Evolutionary conservation across 1,284 basidiomycete species (phyloP).

Genomic region (Erythrobasidium hasegawianum): DNA sequence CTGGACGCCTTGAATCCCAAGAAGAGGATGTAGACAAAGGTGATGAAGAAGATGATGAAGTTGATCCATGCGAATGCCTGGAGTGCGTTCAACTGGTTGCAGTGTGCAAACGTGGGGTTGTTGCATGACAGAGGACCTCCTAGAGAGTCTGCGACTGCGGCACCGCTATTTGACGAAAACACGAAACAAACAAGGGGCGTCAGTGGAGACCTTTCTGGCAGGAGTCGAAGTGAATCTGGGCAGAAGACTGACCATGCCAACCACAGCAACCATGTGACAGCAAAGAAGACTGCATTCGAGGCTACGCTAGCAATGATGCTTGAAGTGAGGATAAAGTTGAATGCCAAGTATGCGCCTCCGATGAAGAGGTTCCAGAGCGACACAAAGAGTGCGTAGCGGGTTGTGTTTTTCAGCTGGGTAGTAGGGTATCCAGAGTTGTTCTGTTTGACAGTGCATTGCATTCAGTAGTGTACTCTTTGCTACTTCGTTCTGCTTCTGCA

Average conservation of each 20-base stretch:
- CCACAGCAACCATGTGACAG: conserved; percentile 35
- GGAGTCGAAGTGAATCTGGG: neutral
- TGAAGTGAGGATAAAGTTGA: conserved; percentile 18
- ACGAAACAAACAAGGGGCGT: neutral
- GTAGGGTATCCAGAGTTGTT: conserved; percentile 27
- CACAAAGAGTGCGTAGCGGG: conserved; percentile 34
- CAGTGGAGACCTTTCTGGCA: neutral
- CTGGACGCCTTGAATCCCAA: conserved; percentile 38
- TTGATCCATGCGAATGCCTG: conserved; percentile 44
- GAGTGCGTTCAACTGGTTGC: conserved; percentile 40
- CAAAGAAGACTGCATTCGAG: conserved; percentile 26
- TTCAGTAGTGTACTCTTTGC: neutral
- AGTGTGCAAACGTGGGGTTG: conserved; percentile 34
- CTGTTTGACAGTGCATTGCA: conserved; percentile 4
- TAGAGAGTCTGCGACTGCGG: conserved; percentile 26
- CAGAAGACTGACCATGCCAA: conserved; percentile 25
- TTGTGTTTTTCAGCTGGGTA: conserved; percentile 29
- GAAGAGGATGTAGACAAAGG: conserved; percentile 36
- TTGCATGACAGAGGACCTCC: conserved; percentile 26
- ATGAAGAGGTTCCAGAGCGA: conserved; percentile 20
- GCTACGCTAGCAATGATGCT: conserved; percentile 29
- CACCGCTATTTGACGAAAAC: conserved; percentile 12
- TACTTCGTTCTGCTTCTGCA: no score
- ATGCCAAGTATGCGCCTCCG: conserved; percentile 25
- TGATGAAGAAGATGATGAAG: conserved; percentile 39